Evolutionary conservation across 2,329 filamentous ascomycete genomes (phyloP).

Genomic region (Talaromyces sp.): DNA sequence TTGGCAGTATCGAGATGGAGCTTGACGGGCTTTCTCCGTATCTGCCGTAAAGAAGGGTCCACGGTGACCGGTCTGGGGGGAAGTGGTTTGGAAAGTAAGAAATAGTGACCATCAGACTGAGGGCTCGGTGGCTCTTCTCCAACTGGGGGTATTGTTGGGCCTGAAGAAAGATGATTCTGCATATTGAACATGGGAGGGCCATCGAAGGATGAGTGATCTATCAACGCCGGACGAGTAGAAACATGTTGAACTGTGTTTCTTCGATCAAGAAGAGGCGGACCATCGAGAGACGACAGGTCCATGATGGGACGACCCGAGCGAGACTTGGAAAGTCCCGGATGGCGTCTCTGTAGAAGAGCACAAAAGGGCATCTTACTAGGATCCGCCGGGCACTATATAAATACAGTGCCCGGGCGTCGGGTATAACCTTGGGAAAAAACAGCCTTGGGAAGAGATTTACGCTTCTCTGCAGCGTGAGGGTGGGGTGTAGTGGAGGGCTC

Average conservation of each 20-base stretch:
- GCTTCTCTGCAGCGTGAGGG: neutral
- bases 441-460: neutral
- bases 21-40: neutral
- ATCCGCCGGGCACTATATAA: neutral
- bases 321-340: neutral
- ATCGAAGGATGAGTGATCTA: constrained; percentile 21
- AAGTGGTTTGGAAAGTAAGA: constrained; percentile 22
- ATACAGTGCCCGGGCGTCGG: neutral
- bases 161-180: constrained; percentile 14
- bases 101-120: constrained; percentile 10
- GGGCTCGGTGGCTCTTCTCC: constrained; percentile 6
- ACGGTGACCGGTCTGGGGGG: constrained; percentile 11
- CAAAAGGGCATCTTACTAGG: constrained; percentile 12
- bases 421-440: neutral
- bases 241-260: neutral
- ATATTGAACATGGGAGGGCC: constrained; percentile 34
- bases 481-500: neutral
- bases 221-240: neutral
- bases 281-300: constrained; percentile 42
- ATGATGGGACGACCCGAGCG: constrained; percentile 12
- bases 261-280: constrained; percentile 32
- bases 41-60: constrained; percentile 5
- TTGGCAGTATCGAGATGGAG: neutral
- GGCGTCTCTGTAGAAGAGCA: constrained; percentile 11
- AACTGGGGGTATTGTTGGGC: constrained; percentile 3